A percentile compares a stretch with the other conserved stretches of the same genome.
Evolutionary conservation across 768 basidiomycete species (phyloP).

Genomic region (Leccinum broughii): DNA sequence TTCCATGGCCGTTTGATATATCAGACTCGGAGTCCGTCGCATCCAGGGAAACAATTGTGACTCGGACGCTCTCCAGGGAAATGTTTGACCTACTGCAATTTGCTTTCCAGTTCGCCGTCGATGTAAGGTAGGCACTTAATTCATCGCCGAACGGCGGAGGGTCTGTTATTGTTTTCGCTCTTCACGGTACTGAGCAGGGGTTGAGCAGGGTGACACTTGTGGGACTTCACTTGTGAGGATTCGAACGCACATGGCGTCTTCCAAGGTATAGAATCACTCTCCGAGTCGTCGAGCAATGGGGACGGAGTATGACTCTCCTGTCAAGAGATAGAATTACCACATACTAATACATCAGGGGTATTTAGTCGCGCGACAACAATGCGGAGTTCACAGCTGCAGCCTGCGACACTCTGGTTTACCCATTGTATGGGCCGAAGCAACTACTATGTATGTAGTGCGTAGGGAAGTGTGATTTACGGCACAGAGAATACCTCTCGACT

Average conservation of each 20-base stretch:
- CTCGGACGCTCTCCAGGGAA: constrained; percentile 45
- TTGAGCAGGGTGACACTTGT: background rate
- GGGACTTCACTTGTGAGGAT: background rate
- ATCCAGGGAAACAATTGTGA: constrained; percentile 49
- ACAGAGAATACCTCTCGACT: too few relatives aligned
- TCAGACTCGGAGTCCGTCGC: background rate
- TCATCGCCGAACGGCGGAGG: background rate
- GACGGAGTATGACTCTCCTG: too few relatives aligned
- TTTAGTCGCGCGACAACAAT: too few relatives aligned
- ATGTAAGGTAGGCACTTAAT: background rate
- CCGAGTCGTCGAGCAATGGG: background rate
- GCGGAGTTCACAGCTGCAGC: too few relatives aligned
- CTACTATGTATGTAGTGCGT: background rate
- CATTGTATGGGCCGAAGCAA: background rate
- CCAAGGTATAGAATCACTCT: background rate
- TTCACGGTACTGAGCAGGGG: background rate
- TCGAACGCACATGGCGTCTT: background rate
- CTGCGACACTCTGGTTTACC: background rate
- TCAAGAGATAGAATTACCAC: too few relatives aligned
- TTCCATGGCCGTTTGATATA: background rate
- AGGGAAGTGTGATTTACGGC: too few relatives aligned
- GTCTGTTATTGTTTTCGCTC: background rate
- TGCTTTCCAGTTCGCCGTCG: background rate
- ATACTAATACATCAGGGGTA: too few relatives aligned
- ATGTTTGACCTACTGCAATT: background rate